These are phyloP conservation scores for Globisporangium cederbergense DNA, from an alignment of 352 stramenopile species.

Conservation along the genomic window DNA sequence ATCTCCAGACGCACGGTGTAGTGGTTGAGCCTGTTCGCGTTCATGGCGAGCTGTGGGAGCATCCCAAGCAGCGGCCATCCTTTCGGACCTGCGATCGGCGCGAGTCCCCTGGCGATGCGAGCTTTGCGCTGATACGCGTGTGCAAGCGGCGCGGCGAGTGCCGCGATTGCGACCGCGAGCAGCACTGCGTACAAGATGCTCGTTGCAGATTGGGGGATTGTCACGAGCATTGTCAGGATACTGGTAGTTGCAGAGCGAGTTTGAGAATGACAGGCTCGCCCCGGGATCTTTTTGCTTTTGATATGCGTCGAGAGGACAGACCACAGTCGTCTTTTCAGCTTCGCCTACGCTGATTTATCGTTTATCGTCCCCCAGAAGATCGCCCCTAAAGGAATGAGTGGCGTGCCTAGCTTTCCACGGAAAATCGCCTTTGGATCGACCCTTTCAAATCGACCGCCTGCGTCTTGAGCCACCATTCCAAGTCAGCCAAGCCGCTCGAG, in stretches of 20 bases:
- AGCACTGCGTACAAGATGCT: neutral
- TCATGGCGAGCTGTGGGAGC: constrained; percentile 1
- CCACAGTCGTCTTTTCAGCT: neutral
- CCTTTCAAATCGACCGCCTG: neutral
- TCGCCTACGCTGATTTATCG: neutral
- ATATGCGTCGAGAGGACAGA: no score
- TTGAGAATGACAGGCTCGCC: no score
- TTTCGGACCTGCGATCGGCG: constrained; percentile 6
- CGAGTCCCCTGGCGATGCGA: neutral
- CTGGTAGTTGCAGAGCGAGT: no score
- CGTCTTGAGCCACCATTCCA: no score
- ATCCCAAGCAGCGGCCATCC: constrained; percentile 5
- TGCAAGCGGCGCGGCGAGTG: neutral
- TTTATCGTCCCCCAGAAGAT: no score
- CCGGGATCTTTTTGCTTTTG: no score
- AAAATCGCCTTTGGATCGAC: no score
- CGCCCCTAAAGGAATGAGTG: no score
- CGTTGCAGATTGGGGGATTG: neutral
- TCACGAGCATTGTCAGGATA: no score
- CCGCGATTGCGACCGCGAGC: neutral
- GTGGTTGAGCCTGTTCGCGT: neutral
- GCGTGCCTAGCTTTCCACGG: no score
- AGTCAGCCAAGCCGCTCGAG: neutral
- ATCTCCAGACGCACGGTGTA: neutral
- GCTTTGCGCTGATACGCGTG: neutral